Evolutionary conservation across 768 basidiomycete species (phyloP), one percentile per base, ranked within the genome.

Genomic region (Phylloporus sp.): DNA sequence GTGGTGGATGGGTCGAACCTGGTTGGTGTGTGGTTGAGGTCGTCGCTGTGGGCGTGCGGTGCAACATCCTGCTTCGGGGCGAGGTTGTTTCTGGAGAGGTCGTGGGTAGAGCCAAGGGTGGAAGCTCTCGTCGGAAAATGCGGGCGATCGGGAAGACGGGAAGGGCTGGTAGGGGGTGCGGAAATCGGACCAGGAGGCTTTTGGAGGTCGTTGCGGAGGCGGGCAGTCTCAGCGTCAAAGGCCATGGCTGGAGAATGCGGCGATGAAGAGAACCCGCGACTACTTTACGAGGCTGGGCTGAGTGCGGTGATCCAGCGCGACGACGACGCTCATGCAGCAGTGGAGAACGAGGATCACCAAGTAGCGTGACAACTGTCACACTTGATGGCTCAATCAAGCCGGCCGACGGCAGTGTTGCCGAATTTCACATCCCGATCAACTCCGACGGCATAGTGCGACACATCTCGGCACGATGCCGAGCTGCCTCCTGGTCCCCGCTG

Each of bases 41-140:
- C 88, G 61, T 69, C 78, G 70, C 87, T 90, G 48, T 78, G 82
- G 52, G 85, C 72, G 63, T 85, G 80, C n/a, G n/a, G n/a, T 52
- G 79, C 62, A 10, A 60, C 56, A 59, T 67, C 69, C 58, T 66
- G 62, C 56, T 62, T 70, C 22, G 58, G 44, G n/a, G 66, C 53
- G 63, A 76, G 72, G 57, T 48, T 72, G 61, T 73, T 75, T 61
- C 78, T 76, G 70, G 80, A 74, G 47, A 77, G 73, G 69, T 84
- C 81, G 57, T 73, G 66, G 48, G 81, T 62, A 31, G 77, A 71
- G 53, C 77, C 75, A 50, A 81, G 63, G 12, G 86, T 88, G 49
- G 85, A 84, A 6, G 86, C 79, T 72, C 86, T 80, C 34, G 76
- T 79, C 46, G 85, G 85, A 40, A 78, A 61, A 61, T 73, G 61